Evolutionary conservation across 352 stramenopile species (phyloP), one percentile per base, ranked within the genome.

Genomic region (Plasmopara viticola): DNA sequence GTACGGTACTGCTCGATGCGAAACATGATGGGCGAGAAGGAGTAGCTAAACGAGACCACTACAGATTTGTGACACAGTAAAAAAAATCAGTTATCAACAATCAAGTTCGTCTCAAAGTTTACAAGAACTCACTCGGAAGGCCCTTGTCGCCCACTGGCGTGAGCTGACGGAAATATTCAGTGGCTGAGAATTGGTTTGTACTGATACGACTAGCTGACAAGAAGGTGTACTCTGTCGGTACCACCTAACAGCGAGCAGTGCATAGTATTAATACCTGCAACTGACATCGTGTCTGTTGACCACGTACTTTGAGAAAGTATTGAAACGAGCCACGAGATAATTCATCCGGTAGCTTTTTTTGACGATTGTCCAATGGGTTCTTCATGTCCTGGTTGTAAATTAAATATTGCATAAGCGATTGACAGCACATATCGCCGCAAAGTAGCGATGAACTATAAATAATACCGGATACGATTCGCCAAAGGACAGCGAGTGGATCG

Each of bases 151-250:
- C 97, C 64, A 87, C 93, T 69, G 71, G 88, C 30, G 84, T 88
- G 50, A 90, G 75, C 64, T 86, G 62, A 38, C 72, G 74, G 53
- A 98, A 90, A 74, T 98, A 94, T 62, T 99, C 94, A 10, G 96
- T 99, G 9, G 97, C 96, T n/a, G 85, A 97, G 75, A 98, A 99
- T 78, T 99, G 96, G 68, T 98, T 98, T 18, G 89, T 97, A 44
- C 85, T 70, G 56, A 98, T 90, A 7, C 68, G 77, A 5, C 70
- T 79, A 20, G 91, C 89, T 12, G 88, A 88, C 17, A 98, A 64
- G 46, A 87, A 92, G 48, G 69, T 84, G 65, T 98, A 99, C 46
- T 90, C 73, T 5, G 97, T 99, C 13, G 97, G 96, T 12, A 99
- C 95, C 39, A 99, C 82, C 80, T 98, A 38, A 25, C 3, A 25